Conservation (phyloP, 192 early-diverging fungal species). For the Polychytrium aggregatum region DNA sequence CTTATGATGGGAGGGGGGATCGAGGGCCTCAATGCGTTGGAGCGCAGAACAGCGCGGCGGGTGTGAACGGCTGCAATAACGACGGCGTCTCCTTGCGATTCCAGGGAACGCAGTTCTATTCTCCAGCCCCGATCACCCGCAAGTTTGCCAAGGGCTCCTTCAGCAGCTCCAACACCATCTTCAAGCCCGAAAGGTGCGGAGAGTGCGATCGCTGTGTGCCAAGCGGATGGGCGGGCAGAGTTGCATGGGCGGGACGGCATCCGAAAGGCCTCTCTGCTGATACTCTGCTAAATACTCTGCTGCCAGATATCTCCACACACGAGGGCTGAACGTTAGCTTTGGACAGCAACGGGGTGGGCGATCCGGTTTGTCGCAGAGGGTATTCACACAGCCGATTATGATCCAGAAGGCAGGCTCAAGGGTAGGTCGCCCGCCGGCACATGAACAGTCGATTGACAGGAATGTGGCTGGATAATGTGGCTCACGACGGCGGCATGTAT, state of each 20-base stretch:
- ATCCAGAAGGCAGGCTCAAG: constrained; percentile 11
- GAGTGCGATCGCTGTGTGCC: too few relatives aligned
- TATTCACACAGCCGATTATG: constrained; percentile 27
- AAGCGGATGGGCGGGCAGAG: constrained; percentile 1
- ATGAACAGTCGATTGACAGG: too few relatives aligned
- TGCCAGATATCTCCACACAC: constrained; percentile 22
- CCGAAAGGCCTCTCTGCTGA: not conserved
- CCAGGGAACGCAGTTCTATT: not conserved
- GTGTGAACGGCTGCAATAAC: not conserved
- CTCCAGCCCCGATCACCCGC: constrained; percentile 1
- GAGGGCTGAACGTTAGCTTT: constrained; percentile 28
- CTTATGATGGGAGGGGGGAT: too few relatives aligned
- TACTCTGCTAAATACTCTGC: not conserved
- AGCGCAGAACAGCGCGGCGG: not conserved
- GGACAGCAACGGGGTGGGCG: constrained; percentile 3
- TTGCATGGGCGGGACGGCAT: not conserved
- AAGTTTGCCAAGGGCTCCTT: constrained; percentile 1
- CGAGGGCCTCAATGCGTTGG: constrained; percentile 1
- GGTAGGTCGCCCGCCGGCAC: too few relatives aligned
- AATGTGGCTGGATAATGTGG: not conserved
- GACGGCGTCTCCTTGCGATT: not conserved
- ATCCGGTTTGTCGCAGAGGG: not conserved
- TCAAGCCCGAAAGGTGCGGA: constrained; percentile 28
- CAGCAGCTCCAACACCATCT: constrained; percentile 18
- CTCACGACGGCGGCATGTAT: not conserved